phyloP scores from a whole-genome alignment of 2,329 filamentous ascomycete genomes.

The Dichotomopilus funicola region DNA sequence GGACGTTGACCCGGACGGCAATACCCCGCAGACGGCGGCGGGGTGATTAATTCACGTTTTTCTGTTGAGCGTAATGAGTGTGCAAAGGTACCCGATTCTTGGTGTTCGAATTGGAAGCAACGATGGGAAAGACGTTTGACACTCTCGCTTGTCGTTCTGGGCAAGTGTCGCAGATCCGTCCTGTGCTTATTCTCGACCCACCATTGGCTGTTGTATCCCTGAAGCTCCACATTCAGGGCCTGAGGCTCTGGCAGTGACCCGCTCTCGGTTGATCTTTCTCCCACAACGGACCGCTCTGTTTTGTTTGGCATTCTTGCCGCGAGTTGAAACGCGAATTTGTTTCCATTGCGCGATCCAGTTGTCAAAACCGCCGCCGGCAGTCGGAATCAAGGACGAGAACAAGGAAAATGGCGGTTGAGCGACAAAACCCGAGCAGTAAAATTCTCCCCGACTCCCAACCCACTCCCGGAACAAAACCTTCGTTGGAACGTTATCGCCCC shows the following conservation, averaged over 20 bases:
- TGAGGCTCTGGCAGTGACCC: slow-evolving; percentile 23
- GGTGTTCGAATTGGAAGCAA: slow-evolving; percentile 14
- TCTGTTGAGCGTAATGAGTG: no score
- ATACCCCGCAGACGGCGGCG: no score
- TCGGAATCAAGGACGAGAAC: no score
- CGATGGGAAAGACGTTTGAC: slow-evolving; percentile 37
- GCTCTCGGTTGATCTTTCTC: slow-evolving; percentile 4
- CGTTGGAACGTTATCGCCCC: no score
- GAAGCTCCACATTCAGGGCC: slow-evolving; percentile 7
- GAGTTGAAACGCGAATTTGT: slow-evolving; percentile 32
- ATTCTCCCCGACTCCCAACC: no score
- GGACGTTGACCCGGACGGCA: no score
- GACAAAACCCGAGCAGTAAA: no score
- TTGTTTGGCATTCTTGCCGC: slow-evolving; percentile 28
- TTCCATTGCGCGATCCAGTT: slow-evolving; percentile 28
- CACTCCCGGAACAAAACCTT: no score
- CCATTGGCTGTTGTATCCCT: slow-evolving; percentile 17
- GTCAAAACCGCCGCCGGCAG: slow-evolving; percentile 1
- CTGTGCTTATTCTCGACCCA: slow-evolving; percentile 10
- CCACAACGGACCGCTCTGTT: slow-evolving; percentile 19
- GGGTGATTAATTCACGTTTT: no score
- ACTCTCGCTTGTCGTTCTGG: slow-evolving; percentile 34
- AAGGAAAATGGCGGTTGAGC: no score
- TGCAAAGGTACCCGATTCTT: no score
- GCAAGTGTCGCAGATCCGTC: slow-evolving; percentile 24